Conservation (phyloP, 768 basidiomycete genomes). For the Leccinum variicolor region DNA sequence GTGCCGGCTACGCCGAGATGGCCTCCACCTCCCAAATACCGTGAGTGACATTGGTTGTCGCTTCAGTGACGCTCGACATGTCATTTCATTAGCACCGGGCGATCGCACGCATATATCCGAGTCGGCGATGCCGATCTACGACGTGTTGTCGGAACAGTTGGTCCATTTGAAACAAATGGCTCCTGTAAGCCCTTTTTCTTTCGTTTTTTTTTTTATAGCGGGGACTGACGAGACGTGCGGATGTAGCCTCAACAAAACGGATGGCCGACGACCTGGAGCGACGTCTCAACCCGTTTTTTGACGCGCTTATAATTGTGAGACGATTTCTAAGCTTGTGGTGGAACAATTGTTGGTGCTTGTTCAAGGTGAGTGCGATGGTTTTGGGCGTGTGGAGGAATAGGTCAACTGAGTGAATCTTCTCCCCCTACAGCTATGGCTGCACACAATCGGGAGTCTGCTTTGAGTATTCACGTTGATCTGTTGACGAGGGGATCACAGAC, state of each 20-base stretch:
- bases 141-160: too few species aligned
- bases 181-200: conserved; percentile 49
- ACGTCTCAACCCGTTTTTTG: conserved; percentile 81
- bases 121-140: too few species aligned
- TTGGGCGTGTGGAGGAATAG: neutral
- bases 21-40: conserved; percentile 53
- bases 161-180: conserved; percentile 69
- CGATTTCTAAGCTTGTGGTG: conserved; percentile 68
- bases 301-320: too few species aligned
- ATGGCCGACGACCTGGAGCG: conserved; percentile 85
- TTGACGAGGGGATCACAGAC: conserved; percentile 76
- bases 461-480: conserved; percentile 83
- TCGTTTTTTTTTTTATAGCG: too few species aligned
- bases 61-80: too few species aligned
- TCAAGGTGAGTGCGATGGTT: conserved; percentile 50
- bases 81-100: too few species aligned
- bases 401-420: neutral
- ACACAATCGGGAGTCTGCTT: conserved; percentile 73
- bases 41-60: too few species aligned
- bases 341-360: conserved; percentile 70
- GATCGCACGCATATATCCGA: too few species aligned
- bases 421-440: conserved; percentile 69
- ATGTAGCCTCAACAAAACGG: conserved; percentile 75
- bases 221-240: neutral
- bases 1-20: conserved; percentile 34